Evolutionary conservation across 2,329 filamentous ascomycete species (phyloP).

Genomic region (Basipetospora sp.): DNA sequence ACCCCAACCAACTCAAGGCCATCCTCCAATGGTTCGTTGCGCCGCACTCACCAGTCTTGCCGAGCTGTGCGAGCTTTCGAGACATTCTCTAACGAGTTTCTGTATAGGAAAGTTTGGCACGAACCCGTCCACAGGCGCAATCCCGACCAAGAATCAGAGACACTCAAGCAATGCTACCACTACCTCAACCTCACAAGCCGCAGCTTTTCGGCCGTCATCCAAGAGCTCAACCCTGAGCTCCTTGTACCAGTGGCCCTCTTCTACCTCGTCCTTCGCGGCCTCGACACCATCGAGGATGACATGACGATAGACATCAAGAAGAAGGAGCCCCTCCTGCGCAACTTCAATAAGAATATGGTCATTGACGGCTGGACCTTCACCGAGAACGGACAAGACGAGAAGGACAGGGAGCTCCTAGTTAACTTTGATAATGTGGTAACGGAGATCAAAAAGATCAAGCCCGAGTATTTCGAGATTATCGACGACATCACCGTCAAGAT

Average conservation of each 20-base stretch:
- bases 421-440: constrained; percentile 77
- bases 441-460: constrained; percentile 81
- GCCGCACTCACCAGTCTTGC: neutral
- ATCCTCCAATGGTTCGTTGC: constrained; percentile 71
- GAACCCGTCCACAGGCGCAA: constrained; percentile 80
- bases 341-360: constrained; percentile 67
- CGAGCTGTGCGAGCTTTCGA: constrained; percentile 2
- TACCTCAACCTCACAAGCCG: constrained; percentile 79
- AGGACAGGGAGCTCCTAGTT: constrained; percentile 80
- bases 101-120: constrained; percentile 81
- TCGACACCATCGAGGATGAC: constrained; percentile 98
- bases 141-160: constrained; percentile 55
- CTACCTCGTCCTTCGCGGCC: constrained; percentile 78
- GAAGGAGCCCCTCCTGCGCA: constrained; percentile 74
- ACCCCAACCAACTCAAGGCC: constrained; percentile 62
- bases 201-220: constrained; percentile 83
- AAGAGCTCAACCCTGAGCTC: constrained; percentile 88
- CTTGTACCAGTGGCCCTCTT: constrained; percentile 80
- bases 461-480: constrained; percentile 71
- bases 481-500: constrained; percentile 86
- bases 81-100: constrained; percentile 2
- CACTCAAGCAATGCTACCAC: constrained; percentile 69
- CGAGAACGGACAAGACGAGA: constrained; percentile 78
- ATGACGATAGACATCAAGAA: constrained; percentile 72
- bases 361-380: constrained; percentile 81